Percentiles rank a stretch among this genome's conserved stretches.
Conservation (phyloP, 169 alveolate species). For the Plasmodium yoelii region DNA sequence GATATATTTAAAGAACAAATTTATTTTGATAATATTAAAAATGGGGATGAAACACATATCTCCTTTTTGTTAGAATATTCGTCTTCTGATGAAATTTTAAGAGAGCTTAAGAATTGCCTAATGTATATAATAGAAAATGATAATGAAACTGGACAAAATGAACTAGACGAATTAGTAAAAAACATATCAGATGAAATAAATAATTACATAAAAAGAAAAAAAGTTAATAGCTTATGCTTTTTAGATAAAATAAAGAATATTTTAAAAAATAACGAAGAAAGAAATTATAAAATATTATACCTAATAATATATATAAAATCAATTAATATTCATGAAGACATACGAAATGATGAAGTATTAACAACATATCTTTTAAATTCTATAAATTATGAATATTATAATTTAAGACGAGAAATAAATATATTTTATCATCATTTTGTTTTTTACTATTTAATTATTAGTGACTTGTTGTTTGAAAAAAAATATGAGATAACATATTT, state of each 20-base stretch:
- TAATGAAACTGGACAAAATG: not conserved
- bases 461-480: slow-evolving; percentile 14
- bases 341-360: slow-evolving; percentile 43
- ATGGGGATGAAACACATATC: not conserved
- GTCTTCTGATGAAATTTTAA: slow-evolving; percentile 32
- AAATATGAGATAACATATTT: slow-evolving; percentile 29
- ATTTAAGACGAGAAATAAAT: slow-evolving; percentile 49
- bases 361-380: slow-evolving; percentile 37
- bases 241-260: slow-evolving; percentile 38
- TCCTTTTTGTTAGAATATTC: slow-evolving; percentile 13
- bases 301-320: slow-evolving; percentile 69
- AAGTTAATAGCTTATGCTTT: slow-evolving; percentile 17
- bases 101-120: slow-evolving; percentile 19
- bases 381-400: slow-evolving; percentile 63
- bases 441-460: slow-evolving; percentile 31
- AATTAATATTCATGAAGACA: slow-evolving; percentile 57
- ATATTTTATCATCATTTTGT: slow-evolving; percentile 43
- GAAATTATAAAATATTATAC: slow-evolving; percentile 41
- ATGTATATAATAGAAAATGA: slow-evolving; percentile 15
- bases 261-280: slow-evolving; percentile 34
- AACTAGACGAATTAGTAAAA: slow-evolving; percentile 7
- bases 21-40: slow-evolving; percentile 6
- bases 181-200: slow-evolving; percentile 19
- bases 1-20: slow-evolving; percentile 27
- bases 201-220: slow-evolving; percentile 34